Evolutionary conservation across 2,329 filamentous ascomycete species (phyloP).

Genomic region (Acephala macrosclerotiorum): DNA sequence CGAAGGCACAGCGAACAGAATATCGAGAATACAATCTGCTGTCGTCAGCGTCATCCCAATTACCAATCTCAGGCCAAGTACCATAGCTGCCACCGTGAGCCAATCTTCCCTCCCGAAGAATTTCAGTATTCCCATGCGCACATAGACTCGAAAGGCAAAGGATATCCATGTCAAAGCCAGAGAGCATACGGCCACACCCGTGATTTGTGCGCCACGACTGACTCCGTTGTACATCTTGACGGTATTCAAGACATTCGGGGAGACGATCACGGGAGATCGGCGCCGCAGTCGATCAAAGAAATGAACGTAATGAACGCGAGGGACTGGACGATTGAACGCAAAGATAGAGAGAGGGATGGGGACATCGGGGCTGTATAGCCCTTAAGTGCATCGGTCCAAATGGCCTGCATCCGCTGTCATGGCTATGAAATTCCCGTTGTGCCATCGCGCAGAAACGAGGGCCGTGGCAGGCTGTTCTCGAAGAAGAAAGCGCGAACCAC

Average conservation of each 20-base stretch:
- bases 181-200: conserved; percentile 44
- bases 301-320: background rate
- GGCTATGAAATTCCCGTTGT: background rate
- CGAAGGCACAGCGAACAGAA: conserved; percentile 38
- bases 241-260: background rate
- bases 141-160: conserved; percentile 40
- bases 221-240: conserved; percentile 16
- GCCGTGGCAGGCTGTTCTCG: background rate
- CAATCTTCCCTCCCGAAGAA: conserved; percentile 43
- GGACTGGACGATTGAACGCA: background rate
- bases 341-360: no score
- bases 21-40: conserved; percentile 37
- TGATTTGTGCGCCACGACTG: conserved; percentile 33
- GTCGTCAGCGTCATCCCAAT: conserved; percentile 11
- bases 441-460: background rate
- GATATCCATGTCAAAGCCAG: conserved; percentile 46
- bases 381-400: conserved; percentile 6
- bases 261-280: background rate
- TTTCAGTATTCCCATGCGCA: conserved; percentile 39
- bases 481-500: conserved; percentile 6
- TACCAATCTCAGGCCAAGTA: background rate
- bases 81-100: conserved; percentile 41
- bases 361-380: background rate
- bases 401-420: background rate
- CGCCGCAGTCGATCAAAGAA: background rate